Evolutionary conservation across 2,329 filamentous ascomycete genomes (phyloP).

Genomic region (Stemphylium vesicarium): DNA sequence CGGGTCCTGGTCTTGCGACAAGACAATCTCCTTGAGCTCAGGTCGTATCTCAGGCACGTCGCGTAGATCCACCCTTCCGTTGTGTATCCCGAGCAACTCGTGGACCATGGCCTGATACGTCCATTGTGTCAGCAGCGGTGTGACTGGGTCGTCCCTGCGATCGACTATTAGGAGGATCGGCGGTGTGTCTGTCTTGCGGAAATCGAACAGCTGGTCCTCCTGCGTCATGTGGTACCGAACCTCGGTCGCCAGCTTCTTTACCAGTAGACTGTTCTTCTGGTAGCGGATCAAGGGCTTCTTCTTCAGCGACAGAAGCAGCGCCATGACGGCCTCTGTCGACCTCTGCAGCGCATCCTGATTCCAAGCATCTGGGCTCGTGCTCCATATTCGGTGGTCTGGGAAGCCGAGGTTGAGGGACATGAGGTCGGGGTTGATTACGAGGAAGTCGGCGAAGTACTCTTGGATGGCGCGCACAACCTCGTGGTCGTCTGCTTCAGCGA

Average conservation of each 20-base stretch:
- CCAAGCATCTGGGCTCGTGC: slow-evolving; percentile 82
- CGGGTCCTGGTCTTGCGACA: slow-evolving; percentile 95
- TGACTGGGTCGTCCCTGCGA: slow-evolving; percentile 91
- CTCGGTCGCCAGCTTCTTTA: slow-evolving; percentile 92
- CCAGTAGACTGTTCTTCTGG: slow-evolving; percentile 85
- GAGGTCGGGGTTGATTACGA: slow-evolving; percentile 92
- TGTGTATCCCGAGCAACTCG: slow-evolving; percentile 89
- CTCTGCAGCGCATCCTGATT: slow-evolving; percentile 86
- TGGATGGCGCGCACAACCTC: slow-evolving; percentile 94
- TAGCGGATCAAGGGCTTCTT: slow-evolving; percentile 96
- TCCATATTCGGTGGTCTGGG: slow-evolving; percentile 81
- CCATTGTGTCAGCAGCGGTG: slow-evolving; percentile 94
- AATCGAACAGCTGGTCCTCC: slow-evolving; percentile 96
- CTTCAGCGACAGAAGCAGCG: slow-evolving; percentile 84
- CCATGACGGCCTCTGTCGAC: slow-evolving; percentile 84
- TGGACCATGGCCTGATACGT: slow-evolving; percentile 99
- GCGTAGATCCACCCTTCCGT: slow-evolving; percentile 89
- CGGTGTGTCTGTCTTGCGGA: slow-evolving; percentile 90
- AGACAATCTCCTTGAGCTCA: slow-evolving; percentile 90
- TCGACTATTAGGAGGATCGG: slow-evolving; percentile 91
- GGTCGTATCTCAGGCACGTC: slow-evolving; percentile 82
- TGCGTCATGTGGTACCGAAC: slow-evolving; percentile 92
- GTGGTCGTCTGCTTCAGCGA: slow-evolving; percentile 96
- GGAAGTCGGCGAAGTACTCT: slow-evolving; percentile 95
- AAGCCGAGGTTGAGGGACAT: slow-evolving; percentile 79